Evolutionary conservation across 2,329 filamentous ascomycete species (phyloP), one percentile per base, ranked within the genome.

Genomic region (Penicillium hesseltinei): DNA sequence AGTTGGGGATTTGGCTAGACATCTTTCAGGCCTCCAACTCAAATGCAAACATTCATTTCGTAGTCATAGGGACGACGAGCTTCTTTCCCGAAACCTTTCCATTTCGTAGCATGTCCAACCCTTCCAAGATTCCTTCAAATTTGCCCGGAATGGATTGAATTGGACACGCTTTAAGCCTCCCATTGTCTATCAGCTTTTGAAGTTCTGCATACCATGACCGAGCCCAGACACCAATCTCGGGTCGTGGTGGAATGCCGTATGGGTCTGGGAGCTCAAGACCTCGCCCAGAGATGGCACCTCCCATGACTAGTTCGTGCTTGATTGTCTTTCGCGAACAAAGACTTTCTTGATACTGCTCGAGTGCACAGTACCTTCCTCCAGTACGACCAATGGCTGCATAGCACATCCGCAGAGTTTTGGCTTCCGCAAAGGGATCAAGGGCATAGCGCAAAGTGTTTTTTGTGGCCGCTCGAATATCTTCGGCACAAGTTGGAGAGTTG

Each of bases 381-480:
- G 63, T 67, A 4, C 63, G 51, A 11, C 63, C 63, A 10, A 67
- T 58, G 1, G 62, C 59, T 11, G 65, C 59, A 23, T 66, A 52
- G 42, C 65, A 66, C 15, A 66, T n/a, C 11, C 57, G 59, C 9
- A 67, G 38, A 3, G 65, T 63, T 35, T 58, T 62, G 10, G 56
- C 54, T 29, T 67, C 65, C 1, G 63, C 56, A 39, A 67, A 67
- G 1, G 63, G 66, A 44, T 68, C 65, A 3, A 67, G 60, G 1
- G 48, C 60, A 50, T 59, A 65, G 9, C 63, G 60, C 38, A 67
- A 63, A 1, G 53, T 50, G 40, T 82, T 73, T 31, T 75, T 66
- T 8, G 71, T 72, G 21, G 62, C 68, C 5, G 66, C 44, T 19
- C 68, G 66, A 45, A 75, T 73, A 15, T 73, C 66, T 5, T 65